Percentiles rank a stretch among this genome's conserved stretches.
phyloP scores from a whole-genome alignment of 2,329 filamentous ascomycete species.

The Lecanosticta acicola region DNA sequence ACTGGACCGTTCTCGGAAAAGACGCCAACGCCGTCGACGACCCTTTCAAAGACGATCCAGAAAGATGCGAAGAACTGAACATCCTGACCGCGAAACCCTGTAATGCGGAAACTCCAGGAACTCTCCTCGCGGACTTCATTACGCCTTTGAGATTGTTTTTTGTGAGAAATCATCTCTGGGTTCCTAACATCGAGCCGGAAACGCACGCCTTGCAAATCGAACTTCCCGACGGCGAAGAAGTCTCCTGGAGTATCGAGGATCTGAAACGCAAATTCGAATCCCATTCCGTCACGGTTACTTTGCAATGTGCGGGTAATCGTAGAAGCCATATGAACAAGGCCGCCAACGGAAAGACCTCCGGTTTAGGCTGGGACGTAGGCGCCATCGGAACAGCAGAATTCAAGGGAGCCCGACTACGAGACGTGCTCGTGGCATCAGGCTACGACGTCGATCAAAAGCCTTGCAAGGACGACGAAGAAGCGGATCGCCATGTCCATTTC shows the following conservation, averaged over 20 bases:
- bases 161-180: conserved; percentile 61
- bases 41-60: conserved; percentile 53
- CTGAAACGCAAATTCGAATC: conserved; percentile 49
- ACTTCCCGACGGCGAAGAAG: conserved; percentile 50
- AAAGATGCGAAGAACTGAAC: conserved; percentile 48
- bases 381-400: conserved; percentile 58
- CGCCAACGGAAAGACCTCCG: conserved; percentile 45
- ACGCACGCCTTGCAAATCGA: conserved; percentile 50
- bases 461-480: conserved; percentile 19
- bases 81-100: conserved; percentile 52
- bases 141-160: conserved; percentile 55
- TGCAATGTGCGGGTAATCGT: conserved; percentile 59
- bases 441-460: conserved; percentile 33
- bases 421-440: conserved; percentile 54
- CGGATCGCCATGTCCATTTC: conserved; percentile 51
- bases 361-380: conserved; percentile 55
- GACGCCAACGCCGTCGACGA: conserved; percentile 50
- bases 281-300: conserved; percentile 49
- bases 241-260: conserved; percentile 51
- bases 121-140: conserved; percentile 47
- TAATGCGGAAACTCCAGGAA: conserved; percentile 56
- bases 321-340: conserved; percentile 49
- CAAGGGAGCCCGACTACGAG: conserved; percentile 52
- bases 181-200: conserved; percentile 41
- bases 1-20: conserved; percentile 13